These are phyloP conservation scores for Corchorus olitorius DNA, from an alignment of 345 rosid genomes.

Conservation along the genomic window DNA sequence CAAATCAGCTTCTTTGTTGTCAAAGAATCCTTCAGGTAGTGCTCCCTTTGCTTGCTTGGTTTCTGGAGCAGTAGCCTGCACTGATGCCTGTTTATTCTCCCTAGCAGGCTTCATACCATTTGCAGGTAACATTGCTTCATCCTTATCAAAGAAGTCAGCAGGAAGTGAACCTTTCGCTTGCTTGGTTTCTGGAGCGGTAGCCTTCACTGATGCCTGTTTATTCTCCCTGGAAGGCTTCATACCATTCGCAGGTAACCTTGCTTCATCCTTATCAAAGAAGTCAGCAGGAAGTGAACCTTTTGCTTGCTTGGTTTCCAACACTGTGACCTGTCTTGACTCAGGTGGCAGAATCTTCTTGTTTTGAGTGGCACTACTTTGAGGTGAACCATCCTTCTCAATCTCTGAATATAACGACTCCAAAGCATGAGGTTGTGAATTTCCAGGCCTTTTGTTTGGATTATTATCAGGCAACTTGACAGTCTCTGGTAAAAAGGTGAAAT, in stretches of 20 bases:
- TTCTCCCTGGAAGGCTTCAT: conserved; percentile 44
- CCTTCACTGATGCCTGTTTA: conserved; percentile 28
- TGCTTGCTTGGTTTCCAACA: conserved; percentile 42
- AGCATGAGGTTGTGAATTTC: conserved; percentile 10
- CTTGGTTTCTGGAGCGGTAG: conserved; percentile 41
- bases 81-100: conserved; percentile 34
- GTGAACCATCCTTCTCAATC: conserved; percentile 7
- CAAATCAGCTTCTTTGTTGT: conserved; percentile 91
- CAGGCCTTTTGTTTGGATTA: conserved; percentile 11
- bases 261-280: conserved; percentile 74
- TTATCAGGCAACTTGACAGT: conserved; percentile 11
- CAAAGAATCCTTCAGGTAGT: conserved; percentile 93
- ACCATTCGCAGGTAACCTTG: conserved; percentile 60
- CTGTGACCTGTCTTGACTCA: conserved; percentile 26
- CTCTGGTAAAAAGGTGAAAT: neutral
- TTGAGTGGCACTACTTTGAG: conserved; percentile 10
- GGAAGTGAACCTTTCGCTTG: conserved; percentile 67
- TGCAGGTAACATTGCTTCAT: conserved; percentile 60
- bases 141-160: conserved; percentile 77
- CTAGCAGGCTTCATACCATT: conserved; percentile 49
- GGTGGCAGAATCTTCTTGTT: conserved; percentile 31
- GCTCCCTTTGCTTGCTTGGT: conserved; percentile 60
- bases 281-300: conserved; percentile 80
- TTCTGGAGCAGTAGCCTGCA: conserved; percentile 36
- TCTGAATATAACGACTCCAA: neutral